Evolutionary conservation across 2,329 filamentous ascomycete species (phyloP), one percentile per base, ranked within the genome.

Genomic region (Phymatotrichopsis omnivora): DNA sequence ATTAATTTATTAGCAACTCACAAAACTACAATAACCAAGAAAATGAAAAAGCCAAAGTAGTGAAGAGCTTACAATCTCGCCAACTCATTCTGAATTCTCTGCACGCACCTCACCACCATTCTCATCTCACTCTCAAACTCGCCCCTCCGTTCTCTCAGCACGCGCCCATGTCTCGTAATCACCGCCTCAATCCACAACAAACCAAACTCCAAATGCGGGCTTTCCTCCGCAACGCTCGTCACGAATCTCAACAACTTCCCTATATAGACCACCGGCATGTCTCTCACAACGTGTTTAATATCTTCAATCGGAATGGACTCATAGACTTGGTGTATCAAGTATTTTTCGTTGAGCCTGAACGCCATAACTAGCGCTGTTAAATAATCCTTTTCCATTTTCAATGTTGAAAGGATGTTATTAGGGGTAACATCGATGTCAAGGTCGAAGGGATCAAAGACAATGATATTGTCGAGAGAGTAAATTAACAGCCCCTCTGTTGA

Each of bases 301-400:
- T 89, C 81, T 2, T 70, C 64, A 31, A 80, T 71, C 1, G 91
- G 87, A 19, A 89, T 80, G 2, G 76, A 74, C 64, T 93, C 81
- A 66, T 94, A 96, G 14, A 95, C 84, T 42, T 78, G 78, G 57
- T 82, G 82, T 51, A 95, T 77, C 35, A 98, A 71, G 17, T 78
- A 76, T 4, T 78, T 73, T 63, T 93, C 85, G 65, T 94, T 95
- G 47, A 98, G 78, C 5, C 93, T 82, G 72, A 98, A 98, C 1
- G 87, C 82, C 91, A 98, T 98, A 53, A 95, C 79, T 5, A 98
- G 69, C 1, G 91, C 89, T 65, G 91, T 93, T 53, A 96, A 74
- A 63, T 84, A 93, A 60, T 94, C 84, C 52, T 74, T 75, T 45
- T 86, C 78, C 31, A 65, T 68, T 46, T 80, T 71, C 24, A 82